phyloP scores from a whole-genome alignment of 2,329 filamentous ascomycete species.

The Cladophialophora psammophila region DNA sequence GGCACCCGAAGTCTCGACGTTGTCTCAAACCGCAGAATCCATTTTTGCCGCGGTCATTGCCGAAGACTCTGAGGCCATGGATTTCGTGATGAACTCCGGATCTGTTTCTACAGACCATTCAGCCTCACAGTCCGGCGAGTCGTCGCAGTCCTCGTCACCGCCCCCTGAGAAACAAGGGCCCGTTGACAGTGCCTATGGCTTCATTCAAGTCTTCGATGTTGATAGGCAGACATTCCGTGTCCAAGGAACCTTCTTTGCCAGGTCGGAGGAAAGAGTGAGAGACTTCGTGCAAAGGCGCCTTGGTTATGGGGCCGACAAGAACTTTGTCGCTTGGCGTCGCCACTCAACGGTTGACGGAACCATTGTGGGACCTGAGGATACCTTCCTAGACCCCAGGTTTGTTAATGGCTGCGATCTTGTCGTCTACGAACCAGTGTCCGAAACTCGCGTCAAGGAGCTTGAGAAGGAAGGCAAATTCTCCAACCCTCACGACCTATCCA shows the following conservation, averaged over 20 bases:
- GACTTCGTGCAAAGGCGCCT: conserved; percentile 50
- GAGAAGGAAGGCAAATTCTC: conserved; percentile 44
- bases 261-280: conserved; percentile 50
- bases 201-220: conserved; percentile 61
- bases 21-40: conserved; percentile 39
- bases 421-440: conserved; percentile 50
- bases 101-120: conserved; percentile 11
- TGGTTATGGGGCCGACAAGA: conserved; percentile 48
- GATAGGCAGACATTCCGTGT: conserved; percentile 54
- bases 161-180: conserved; percentile 14
- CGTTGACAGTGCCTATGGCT: conserved; percentile 51
- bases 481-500: conserved; percentile 30
- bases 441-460: conserved; percentile 40
- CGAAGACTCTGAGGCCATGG: conserved; percentile 26
- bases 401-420: conserved; percentile 52
- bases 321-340: conserved; percentile 55
- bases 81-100: conserved; percentile 22
- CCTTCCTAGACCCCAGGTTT: conserved; percentile 38
- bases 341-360: conserved; percentile 45
- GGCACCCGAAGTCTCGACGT: not conserved
- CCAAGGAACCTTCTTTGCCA: conserved; percentile 53
- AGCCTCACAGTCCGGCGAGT: conserved; percentile 18
- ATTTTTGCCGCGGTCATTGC: conserved; percentile 44
- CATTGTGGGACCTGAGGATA: conserved; percentile 43
- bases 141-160: conserved; percentile 18